Conservation (phyloP, 2,329 filamentous ascomycete genomes). For the Aspergillus japonicus region DNA sequence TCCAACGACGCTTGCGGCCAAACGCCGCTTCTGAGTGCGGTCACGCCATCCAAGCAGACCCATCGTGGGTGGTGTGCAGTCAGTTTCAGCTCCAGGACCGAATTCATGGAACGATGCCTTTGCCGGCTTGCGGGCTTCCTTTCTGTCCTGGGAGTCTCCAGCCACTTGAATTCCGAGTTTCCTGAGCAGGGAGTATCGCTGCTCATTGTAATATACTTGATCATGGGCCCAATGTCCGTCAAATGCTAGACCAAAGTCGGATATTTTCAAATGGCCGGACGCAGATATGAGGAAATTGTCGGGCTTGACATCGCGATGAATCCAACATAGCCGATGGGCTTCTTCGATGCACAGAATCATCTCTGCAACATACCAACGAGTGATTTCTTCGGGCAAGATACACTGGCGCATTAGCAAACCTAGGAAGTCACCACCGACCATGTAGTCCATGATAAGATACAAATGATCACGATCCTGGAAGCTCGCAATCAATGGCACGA, state of each 20-base stretch:
- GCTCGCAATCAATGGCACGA: constrained; percentile 81
- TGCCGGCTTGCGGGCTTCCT: constrained; percentile 47
- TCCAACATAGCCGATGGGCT: constrained; percentile 81
- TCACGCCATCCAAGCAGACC: constrained; percentile 69
- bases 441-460: constrained; percentile 97
- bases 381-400: constrained; percentile 71
- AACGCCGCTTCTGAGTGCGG: constrained; percentile 64
- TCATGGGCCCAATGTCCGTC: constrained; percentile 95
- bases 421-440: constrained; percentile 94
- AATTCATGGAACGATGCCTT: constrained; percentile 11
- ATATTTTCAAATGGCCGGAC: constrained; percentile 89
- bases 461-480: constrained; percentile 84
- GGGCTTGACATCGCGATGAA: constrained; percentile 94
- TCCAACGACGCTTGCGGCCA: constrained; percentile 83
- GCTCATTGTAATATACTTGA: constrained; percentile 78
- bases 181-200: constrained; percentile 75
- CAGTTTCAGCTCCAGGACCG: constrained; percentile 26
- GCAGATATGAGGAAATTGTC: constrained; percentile 93
- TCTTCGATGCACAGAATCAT: constrained; percentile 96
- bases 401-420: constrained; percentile 83
- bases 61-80: constrained; percentile 35
- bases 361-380: constrained; percentile 87
- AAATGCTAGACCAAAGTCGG: constrained; percentile 93
- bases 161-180: constrained; percentile 71
- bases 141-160: constrained; percentile 70